phyloP scores from a whole-genome alignment of 768 basidiomycete genomes.

The Piloderma croceum region DNA sequence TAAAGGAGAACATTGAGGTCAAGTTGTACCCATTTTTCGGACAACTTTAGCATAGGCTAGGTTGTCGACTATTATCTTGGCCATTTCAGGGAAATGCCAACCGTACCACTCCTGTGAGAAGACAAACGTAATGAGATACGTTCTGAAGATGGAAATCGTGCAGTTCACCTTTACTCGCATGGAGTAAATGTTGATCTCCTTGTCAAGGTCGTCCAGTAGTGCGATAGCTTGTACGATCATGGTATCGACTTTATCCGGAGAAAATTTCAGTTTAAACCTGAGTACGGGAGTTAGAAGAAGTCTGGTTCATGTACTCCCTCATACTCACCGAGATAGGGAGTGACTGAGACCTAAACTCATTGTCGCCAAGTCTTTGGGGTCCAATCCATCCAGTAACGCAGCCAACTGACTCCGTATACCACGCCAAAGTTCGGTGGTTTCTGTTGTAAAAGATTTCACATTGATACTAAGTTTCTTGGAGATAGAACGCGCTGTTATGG shows the following conservation, averaged over 20 bases:
- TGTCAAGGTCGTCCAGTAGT: slow-evolving; percentile 95
- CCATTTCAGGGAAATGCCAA: slow-evolving; percentile 99
- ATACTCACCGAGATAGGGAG: slow-evolving; percentile 80
- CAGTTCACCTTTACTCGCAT: slow-evolving; percentile 91
- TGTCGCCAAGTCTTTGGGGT: slow-evolving; percentile 90
- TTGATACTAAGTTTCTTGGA: slow-evolving; percentile 92
- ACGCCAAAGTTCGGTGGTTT: slow-evolving; percentile 82
- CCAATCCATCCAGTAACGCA: slow-evolving; percentile 81
- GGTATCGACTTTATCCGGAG: slow-evolving; percentile 98
- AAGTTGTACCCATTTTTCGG: slow-evolving; percentile 74
- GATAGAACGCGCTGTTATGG: slow-evolving; percentile 66
- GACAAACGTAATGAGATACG: background rate
- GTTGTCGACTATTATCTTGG: slow-evolving; percentile 96
- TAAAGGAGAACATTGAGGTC: background rate
- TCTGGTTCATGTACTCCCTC: background rate
- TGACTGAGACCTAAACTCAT: slow-evolving; percentile 98
- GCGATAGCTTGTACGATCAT: slow-evolving; percentile 99
- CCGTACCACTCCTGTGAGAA: slow-evolving; percentile 93
- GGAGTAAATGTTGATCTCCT: slow-evolving; percentile 98
- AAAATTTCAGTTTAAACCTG: slow-evolving; percentile 99
- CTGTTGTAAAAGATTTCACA: slow-evolving; percentile 52
- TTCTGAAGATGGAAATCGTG: background rate
- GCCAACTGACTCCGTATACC: slow-evolving; percentile 90
- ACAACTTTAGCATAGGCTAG: slow-evolving; percentile 94
- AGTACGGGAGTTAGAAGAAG: background rate